Evolutionary conservation across 352 stramenopile species (phyloP).

Genomic region (Globisporangium nagaii): DNA sequence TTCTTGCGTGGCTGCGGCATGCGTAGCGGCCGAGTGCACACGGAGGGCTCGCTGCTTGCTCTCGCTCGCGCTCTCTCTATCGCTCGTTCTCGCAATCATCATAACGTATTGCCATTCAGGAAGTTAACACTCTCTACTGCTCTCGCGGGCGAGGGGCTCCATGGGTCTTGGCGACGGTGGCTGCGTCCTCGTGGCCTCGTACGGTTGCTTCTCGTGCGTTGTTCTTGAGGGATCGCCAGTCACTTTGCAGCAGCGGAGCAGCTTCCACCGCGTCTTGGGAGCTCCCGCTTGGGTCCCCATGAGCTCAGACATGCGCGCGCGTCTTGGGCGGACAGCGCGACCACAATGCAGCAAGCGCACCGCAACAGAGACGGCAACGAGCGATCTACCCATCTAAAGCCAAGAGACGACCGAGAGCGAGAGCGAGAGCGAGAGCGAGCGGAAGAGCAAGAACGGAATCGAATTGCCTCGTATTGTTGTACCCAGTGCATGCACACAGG

Average conservation of each 20-base stretch:
- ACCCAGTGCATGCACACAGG: background rate
- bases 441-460: background rate
- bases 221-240: too few species aligned
- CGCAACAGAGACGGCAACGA: background rate
- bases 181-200: too few species aligned
- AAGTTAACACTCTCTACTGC: too few species aligned
- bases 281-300: too few species aligned
- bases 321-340: background rate
- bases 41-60: background rate
- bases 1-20: too few species aligned
- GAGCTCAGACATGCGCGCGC: background rate
- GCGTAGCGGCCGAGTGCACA: background rate
- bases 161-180: too few species aligned
- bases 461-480: constrained; percentile 9
- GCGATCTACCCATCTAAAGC: background rate
- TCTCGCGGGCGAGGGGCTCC: too few species aligned
- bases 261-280: too few species aligned
- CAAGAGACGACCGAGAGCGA: constrained; percentile 6
- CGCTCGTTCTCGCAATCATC: constrained; percentile 3
- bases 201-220: background rate
- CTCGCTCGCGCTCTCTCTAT: background rate
- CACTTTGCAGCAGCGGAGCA: too few species aligned
- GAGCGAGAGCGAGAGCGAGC: constrained; percentile 5
- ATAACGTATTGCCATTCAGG: too few species aligned
- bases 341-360: background rate